These are phyloP conservation scores for Phylloporus arenicola DNA, from an alignment of 768 basidiomycete genomes.

Conservation along the genomic window DNA sequence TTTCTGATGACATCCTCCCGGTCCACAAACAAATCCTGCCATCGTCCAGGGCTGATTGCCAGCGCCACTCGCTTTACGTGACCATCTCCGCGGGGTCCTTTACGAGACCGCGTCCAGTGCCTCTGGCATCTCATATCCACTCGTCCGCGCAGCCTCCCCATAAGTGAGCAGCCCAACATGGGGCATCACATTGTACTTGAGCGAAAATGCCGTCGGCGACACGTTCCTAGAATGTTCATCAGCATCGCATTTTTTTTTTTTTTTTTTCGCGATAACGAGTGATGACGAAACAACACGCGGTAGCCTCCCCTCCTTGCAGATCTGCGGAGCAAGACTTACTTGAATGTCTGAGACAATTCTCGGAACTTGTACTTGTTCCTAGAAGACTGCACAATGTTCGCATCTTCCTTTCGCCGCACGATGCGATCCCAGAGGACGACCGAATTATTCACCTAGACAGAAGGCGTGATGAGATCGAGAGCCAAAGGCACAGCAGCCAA, in stretches of 20 bases:
- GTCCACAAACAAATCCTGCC: neutral
- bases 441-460: conserved; percentile 56
- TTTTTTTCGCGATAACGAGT: neutral
- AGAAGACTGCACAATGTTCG: conserved; percentile 45
- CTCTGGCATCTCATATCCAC: conserved; percentile 33
- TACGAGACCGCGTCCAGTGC: conserved; percentile 29
- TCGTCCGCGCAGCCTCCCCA: conserved; percentile 60
- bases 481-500: conserved; percentile 11
- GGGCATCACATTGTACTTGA: conserved; percentile 91
- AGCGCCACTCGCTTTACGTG: neutral
- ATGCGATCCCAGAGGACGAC: conserved; percentile 94
- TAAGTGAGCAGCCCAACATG: conserved; percentile 76
- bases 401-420: conserved; percentile 73
- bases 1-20: neutral
- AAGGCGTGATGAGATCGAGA: conserved; percentile 10
- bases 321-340: conserved; percentile 41
- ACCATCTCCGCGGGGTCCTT: conserved; percentile 13
- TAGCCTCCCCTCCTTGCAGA: conserved; percentile 7
- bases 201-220: conserved; percentile 58
- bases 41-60: neutral
- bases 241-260: neutral
- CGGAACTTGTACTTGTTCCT: conserved; percentile 82
- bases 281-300: conserved; percentile 15
- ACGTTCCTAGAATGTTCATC: conserved; percentile 44
- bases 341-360: conserved; percentile 69